These are phyloP conservation scores for Rhizopogon vulgaris DNA, from an alignment of 768 basidiomycete species.

Conservation along the genomic window DNA sequence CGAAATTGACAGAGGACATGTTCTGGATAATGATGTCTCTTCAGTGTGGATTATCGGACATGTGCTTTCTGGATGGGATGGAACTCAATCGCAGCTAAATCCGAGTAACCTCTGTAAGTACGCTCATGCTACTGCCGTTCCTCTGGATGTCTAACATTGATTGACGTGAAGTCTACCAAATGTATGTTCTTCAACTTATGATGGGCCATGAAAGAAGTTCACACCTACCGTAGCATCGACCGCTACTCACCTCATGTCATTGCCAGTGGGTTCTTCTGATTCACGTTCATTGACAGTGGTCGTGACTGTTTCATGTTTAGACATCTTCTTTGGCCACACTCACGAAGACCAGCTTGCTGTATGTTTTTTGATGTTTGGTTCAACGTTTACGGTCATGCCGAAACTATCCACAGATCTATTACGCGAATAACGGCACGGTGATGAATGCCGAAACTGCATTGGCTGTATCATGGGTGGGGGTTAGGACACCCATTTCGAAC, in stretches of 20 bases:
- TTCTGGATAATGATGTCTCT: neutral
- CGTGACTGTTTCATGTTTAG: constrained; percentile 21
- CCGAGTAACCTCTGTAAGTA: constrained; percentile 40
- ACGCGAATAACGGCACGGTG: constrained; percentile 60
- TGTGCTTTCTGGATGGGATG: constrained; percentile 43
- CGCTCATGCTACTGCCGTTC: neutral
- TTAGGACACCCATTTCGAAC: neutral
- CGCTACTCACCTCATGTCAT: constrained; percentile 44
- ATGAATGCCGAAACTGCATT: constrained; percentile 49
- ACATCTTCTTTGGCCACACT: constrained; percentile 68
- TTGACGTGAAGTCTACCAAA: constrained; percentile 36
- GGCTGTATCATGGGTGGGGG: constrained; percentile 40
- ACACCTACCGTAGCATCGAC: constrained; percentile 28
- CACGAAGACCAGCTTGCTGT: constrained; percentile 68
- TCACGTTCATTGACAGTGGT: neutral
- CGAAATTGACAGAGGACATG: neutral
- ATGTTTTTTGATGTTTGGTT: neutral
- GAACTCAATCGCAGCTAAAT: constrained; percentile 32
- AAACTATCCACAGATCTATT: constrained; percentile 46
- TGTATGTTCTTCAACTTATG: constrained; percentile 20
- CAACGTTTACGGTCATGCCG: neutral
- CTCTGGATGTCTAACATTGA: neutral
- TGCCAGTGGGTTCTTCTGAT: constrained; percentile 27
- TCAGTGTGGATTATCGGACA: constrained; percentile 47
- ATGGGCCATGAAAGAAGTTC: neutral